These are phyloP conservation scores for Ceratocystis albifundus DNA, from an alignment of 2,329 filamentous ascomycete genomes.

Conservation along the genomic window DNA sequence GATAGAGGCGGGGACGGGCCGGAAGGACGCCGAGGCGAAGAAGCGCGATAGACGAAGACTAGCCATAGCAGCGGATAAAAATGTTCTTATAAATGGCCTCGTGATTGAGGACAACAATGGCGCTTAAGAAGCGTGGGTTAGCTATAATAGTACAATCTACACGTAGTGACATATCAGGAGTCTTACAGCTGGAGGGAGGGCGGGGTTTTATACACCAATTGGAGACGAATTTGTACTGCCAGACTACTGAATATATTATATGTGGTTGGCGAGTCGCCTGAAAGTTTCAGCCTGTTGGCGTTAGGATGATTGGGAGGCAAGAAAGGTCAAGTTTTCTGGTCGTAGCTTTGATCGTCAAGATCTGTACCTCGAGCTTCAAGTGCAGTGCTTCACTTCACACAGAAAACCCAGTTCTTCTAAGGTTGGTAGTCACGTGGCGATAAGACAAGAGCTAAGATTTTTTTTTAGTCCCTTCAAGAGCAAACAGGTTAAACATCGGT, in stretches of 20 bases:
- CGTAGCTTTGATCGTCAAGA: no score
- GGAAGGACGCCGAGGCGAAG: slow-evolving; percentile 12
- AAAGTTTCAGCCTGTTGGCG: no score
- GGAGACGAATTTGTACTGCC: neutral
- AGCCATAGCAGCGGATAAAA: slow-evolving; percentile 2
- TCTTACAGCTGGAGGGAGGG: no score
- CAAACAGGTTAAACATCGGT: neutral
- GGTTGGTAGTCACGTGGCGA: slow-evolving; percentile 9
- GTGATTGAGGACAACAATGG: neutral
- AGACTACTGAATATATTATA: neutral
- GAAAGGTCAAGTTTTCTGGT: no score
- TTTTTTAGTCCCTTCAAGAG: no score
- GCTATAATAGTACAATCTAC: neutral
- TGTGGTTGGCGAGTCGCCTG: neutral
- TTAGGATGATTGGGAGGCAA: neutral
- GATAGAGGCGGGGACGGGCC: neutral
- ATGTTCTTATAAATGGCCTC: neutral
- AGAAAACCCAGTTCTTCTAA: slow-evolving; percentile 5
- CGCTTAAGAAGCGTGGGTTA: neutral
- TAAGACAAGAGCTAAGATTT: neutral
- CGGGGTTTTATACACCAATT: neutral
- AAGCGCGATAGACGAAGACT: slow-evolving; percentile 15
- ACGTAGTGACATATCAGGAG: no score
- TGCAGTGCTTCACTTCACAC: neutral
- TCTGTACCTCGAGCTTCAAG: neutral